Evolutionary conservation across 768 basidiomycete genomes (phyloP).

Genomic region (Mycena metata): DNA sequence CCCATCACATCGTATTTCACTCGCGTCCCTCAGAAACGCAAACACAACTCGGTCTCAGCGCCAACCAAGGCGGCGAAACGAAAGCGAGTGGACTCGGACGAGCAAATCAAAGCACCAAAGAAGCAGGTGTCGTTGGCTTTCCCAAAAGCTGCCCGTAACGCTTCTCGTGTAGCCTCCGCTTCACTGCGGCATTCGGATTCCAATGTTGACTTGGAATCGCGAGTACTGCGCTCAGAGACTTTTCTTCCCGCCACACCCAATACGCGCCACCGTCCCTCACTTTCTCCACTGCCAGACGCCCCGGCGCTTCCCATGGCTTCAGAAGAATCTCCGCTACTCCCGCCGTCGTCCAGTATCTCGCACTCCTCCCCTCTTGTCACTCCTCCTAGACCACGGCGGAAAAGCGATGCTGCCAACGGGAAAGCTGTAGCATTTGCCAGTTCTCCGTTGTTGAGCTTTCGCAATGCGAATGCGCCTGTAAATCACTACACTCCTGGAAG

Average conservation of each 20-base stretch:
- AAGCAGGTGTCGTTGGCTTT: constrained; percentile 20
- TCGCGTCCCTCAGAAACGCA: constrained; percentile 26
- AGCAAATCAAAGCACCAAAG: constrained; percentile 2
- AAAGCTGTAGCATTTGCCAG: constrained; percentile 22
- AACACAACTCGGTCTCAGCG: constrained; percentile 7
- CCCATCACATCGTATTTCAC: constrained; percentile 40
- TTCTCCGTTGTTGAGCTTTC: background rate
- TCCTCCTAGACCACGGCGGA: background rate
- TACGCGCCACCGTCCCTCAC: background rate
- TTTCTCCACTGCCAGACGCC: background rate
- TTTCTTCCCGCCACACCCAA: background rate
- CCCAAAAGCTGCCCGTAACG: constrained; percentile 13
- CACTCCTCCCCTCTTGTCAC: background rate
- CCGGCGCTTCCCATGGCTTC: background rate
- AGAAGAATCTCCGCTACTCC: background rate
- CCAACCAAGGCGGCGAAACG: constrained; percentile 19
- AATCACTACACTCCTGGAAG: background rate
- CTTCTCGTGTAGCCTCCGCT: background rate
- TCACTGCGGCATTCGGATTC: background rate
- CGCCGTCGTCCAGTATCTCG: background rate
- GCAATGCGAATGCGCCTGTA: background rate
- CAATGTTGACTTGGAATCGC: background rate
- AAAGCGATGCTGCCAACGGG: background rate
- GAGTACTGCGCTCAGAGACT: background rate
- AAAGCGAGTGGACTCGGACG: constrained; percentile 22